Evolutionary conservation across 345 rosid genomes (phyloP), one percentile per base, ranked within the genome.

Genomic region (Populus ilicifolia): DNA sequence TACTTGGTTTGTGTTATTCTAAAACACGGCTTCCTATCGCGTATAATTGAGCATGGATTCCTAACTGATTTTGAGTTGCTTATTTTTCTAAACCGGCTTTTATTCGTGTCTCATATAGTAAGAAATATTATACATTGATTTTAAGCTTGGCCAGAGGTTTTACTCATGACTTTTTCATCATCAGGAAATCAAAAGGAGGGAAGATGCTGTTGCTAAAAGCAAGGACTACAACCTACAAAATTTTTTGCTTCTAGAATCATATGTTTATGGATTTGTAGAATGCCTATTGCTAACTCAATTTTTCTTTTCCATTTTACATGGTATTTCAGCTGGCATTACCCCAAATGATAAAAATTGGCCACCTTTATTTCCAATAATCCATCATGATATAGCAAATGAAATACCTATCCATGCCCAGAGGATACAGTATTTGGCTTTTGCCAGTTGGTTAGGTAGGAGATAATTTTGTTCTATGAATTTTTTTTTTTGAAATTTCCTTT

Each of bases 341-440:
- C 63, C 79, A 10, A 92, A 90, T 79, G 89, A 90, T 75, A 94
- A 88, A 84, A 96, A 92, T 78, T 96, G 98, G 97, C 99, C 99
- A 20, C 98, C 98, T 1, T 82, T 90, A 80, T 96, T 91, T 73
- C 99, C 99, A 68, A 90, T 96, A 62, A 96, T 96, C 70, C 99
- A 94, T 82, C 99, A 96, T 80, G 99, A 96, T 81, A 91, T 96
- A 73, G 89, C 98, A 35, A 96, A 91, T 48, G 99, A 96, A 84
- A 94, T 92, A 84, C 99, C 98, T 16, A 88, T 89, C 75, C 92
- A 91, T 85, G 97, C 94, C n/a, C 99, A 96, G 46, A 91, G 88
- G 86, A 85, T 92, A 77, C 99, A 96, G 82, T 96, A 96, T 84
- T 87, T 96, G 77, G 99, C 99, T 72, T 96, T 96, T 54, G 97